phyloP scores from a whole-genome alignment of 805 yeast genomes.

The Lipomyces anomalus region DNA sequence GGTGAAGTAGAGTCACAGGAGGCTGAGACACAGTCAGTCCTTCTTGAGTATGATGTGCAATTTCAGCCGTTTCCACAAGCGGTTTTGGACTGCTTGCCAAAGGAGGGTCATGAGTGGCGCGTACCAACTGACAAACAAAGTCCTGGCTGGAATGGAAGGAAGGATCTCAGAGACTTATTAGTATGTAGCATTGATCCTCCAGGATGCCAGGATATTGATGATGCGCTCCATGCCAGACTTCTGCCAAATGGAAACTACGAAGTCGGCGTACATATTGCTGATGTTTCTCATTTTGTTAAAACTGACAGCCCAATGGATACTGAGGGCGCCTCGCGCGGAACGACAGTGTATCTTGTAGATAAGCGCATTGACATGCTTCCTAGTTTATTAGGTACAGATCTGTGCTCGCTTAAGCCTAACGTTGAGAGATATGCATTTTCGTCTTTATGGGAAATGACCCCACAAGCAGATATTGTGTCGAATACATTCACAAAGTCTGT shows the following conservation, averaged over 20 bases:
- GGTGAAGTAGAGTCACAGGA: constrained; percentile 88
- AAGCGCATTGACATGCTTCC: constrained; percentile 99
- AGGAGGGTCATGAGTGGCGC: constrained; percentile 89
- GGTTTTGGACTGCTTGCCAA: constrained; percentile 86
- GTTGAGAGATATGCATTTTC: constrained; percentile 96
- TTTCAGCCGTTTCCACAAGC: constrained; percentile 91
- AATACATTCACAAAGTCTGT: constrained; percentile 80
- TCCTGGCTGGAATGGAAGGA: constrained; percentile 48
- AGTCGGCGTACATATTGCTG: constrained; percentile 99
- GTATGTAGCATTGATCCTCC: constrained; percentile 98
- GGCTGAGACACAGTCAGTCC: constrained; percentile 93
- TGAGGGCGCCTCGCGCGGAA: constrained; percentile 96
- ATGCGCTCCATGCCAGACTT: constrained; percentile 82
- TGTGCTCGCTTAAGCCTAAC: constrained; percentile 90
- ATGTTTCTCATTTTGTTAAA: constrained; percentile 94
- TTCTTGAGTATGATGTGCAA: constrained; percentile 93
- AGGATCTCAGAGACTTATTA: constrained; percentile 78
- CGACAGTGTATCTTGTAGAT: constrained; percentile 94
- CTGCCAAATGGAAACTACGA: constrained; percentile 92
- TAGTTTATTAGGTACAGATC: constrained; percentile 84
- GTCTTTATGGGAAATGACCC: constrained; percentile 91
- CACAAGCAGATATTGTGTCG: constrained; percentile 74
- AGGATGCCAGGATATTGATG: constrained; percentile 96
- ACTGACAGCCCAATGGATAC: constrained; percentile 86
- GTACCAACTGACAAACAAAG: constrained; percentile 60